phyloP scores from a whole-genome alignment of 345 rosid species.

The Carallia brachiata region DNA sequence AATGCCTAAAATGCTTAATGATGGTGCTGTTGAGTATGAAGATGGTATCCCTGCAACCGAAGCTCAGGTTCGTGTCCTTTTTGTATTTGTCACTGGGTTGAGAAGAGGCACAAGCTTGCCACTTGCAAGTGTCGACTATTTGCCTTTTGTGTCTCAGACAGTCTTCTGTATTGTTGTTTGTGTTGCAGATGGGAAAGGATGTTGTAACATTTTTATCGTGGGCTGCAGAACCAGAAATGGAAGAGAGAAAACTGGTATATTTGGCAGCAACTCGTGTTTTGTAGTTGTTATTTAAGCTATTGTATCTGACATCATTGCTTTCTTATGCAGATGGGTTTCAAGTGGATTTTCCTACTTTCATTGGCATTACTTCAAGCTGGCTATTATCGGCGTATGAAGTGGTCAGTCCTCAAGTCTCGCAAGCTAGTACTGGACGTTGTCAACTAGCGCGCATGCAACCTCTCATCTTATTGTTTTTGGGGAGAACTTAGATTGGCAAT shows the following conservation, averaged over 20 bases:
- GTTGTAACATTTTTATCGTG: conserved; percentile 83
- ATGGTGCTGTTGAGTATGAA: conserved; percentile 97
- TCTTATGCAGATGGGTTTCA: conserved; percentile 90
- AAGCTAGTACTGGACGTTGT: conserved; percentile 86
- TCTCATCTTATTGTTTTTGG: conserved; percentile 13
- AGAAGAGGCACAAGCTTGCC: no score
- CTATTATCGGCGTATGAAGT: conserved; percentile 85
- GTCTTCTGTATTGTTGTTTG: neutral
- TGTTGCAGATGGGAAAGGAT: conserved; percentile 96
- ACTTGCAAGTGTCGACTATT: no score
- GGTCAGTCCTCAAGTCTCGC: conserved; percentile 91
- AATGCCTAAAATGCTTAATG: conserved; percentile 97
- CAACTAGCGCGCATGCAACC: conserved; percentile 44
- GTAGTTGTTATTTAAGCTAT: neutral
- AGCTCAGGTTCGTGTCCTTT: conserved; percentile 67
- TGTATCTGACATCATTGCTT: conserved; percentile 9
- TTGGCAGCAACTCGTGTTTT: neutral
- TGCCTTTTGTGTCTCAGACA: neutral
- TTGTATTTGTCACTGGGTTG: neutral
- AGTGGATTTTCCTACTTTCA: conserved; percentile 94
- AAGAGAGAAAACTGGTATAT: conserved; percentile 91
- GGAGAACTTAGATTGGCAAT: conserved; percentile 27
- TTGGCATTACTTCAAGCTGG: conserved; percentile 92
- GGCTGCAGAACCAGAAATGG: conserved; percentile 99
- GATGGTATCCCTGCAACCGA: conserved; percentile 98